Evolutionary conservation across 208 protist genomes (phyloP), one percentile per base, ranked within the genome.

Genomic region (Crithidia brevicula): DNA sequence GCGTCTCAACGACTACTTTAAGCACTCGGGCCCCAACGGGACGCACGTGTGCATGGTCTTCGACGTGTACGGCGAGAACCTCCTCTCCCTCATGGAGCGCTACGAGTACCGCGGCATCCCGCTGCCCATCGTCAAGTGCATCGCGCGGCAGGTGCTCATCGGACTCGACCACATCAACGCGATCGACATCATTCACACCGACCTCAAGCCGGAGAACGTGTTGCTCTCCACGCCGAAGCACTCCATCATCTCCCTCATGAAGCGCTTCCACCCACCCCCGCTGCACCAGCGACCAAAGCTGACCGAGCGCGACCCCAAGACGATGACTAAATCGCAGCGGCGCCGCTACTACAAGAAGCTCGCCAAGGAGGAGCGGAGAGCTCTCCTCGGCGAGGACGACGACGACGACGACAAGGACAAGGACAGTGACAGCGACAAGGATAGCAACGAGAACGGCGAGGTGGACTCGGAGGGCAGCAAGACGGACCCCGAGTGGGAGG

Each of bases 41-140:
- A 90, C 60, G 28, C 93, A 99, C 76, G 85, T 99, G 9, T 98
- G 95, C 74, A 99, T 99, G 96, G 93, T 98, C 1, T 99, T 99
- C 70, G 97, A 99, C 68, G 83, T 98, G 0, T 92, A 99, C 47
- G 98, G 98, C 31, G 76, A 94, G 59, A 99, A 98, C 74, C 68
- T 99, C 18, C 89, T 99, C 15, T 88, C 93, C 22, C 74, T 99
- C 33, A 99, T 99, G 78, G 95, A 96, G 74, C 73, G 93, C 47
- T 98, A 97, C 70, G 84, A 98, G 53, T 99, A 99, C 79, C 69
- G 86, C 25, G 98, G 98, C 57, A 87, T 99, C 53, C 98, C 98
- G 8, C 67, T 99, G 16, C 75, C 86, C 1, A 84, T 98, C 38
- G 96, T 99, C 9, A 98, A 98, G 80, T 81, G 73, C 63, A 98